Evolutionary conservation across 2,329 filamentous ascomycete genomes (phyloP).

Genomic region (Talaromyces sp.): DNA sequence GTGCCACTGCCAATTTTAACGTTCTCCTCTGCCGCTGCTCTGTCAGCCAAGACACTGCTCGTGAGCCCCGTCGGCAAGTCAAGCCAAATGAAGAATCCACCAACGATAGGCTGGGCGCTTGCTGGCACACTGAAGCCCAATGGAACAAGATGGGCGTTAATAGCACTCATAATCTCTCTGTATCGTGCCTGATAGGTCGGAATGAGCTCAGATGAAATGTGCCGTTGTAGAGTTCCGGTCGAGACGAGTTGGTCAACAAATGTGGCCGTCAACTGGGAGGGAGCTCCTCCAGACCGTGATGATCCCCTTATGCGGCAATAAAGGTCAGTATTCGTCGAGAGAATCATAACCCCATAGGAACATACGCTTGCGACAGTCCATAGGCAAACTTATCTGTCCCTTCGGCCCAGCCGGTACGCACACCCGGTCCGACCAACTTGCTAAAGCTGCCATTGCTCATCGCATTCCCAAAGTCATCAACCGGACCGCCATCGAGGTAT

Average conservation of each 20-base stretch:
- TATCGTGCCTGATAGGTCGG: slow-evolving; percentile 55
- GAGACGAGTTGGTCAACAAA: slow-evolving; percentile 53
- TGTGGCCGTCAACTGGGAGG: slow-evolving; percentile 56
- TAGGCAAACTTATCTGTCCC: slow-evolving; percentile 59
- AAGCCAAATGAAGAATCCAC: slow-evolving; percentile 86
- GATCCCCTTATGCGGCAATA: slow-evolving; percentile 44
- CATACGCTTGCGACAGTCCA: slow-evolving; percentile 57
- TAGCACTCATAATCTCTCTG: slow-evolving; percentile 53
- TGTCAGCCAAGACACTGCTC: slow-evolving; percentile 52
- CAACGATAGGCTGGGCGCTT: slow-evolving; percentile 49
- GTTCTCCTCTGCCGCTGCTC: slow-evolving; percentile 59
- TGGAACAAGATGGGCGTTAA: slow-evolving; percentile 57
- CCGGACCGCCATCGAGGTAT: slow-evolving; percentile 56
- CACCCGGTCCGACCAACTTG: slow-evolving; percentile 78
- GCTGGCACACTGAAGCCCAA: slow-evolving; percentile 49
- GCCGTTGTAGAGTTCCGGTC: slow-evolving; percentile 47
- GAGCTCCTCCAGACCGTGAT: slow-evolving; percentile 55
- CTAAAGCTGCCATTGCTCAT: slow-evolving; percentile 86
- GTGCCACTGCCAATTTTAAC: slow-evolving; percentile 64
- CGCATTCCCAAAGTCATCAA: slow-evolving; percentile 69
- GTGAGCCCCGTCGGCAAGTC: slow-evolving; percentile 54
- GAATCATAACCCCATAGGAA: not conserved
- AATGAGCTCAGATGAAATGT: slow-evolving; percentile 51
- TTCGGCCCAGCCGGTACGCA: slow-evolving; percentile 85
- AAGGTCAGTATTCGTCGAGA: not conserved